Percentiles rank a stretch among this genome's conserved stretches.
These are phyloP conservation scores for Rhodosorus marinus DNA, from an alignment of 23 red algal species.

Conservation along the genomic window DNA sequence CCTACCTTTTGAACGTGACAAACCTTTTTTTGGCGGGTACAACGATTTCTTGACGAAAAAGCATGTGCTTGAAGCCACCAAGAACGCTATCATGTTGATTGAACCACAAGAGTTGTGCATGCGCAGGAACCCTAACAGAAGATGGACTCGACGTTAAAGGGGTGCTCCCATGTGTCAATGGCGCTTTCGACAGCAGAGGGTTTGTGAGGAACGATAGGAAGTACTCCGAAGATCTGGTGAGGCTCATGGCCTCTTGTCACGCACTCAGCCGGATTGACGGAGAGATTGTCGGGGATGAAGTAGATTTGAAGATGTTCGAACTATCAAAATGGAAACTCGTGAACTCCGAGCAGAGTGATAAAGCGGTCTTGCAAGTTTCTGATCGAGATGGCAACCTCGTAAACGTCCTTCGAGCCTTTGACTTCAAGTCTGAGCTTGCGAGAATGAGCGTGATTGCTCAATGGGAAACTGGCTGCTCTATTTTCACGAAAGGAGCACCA, in stretches of 20 bases:
- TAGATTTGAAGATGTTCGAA: constrained; percentile 15
- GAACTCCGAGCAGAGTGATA: background rate
- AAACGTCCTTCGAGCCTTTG: constrained; percentile 1
- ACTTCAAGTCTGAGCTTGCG: constrained; percentile 7
- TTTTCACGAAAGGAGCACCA: constrained; percentile 17
- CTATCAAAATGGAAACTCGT: constrained; percentile 1
- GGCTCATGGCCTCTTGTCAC: constrained; percentile 9
- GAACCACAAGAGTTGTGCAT: too few relatives aligned
- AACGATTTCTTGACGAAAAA: too few relatives aligned
- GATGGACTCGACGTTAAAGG: constrained; percentile 10
- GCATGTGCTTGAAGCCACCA: too few relatives aligned
- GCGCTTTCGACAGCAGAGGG: too few relatives aligned
- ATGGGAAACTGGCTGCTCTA: background rate
- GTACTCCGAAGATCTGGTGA: too few relatives aligned
- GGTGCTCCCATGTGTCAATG: too few relatives aligned
- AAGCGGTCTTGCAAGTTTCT: background rate
- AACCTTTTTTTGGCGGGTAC: too few relatives aligned
- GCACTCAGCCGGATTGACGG: constrained; percentile 1
- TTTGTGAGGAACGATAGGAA: too few relatives aligned
- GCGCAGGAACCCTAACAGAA: constrained; percentile 19
- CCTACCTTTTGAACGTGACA: too few relatives aligned
- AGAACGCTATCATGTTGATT: too few relatives aligned
- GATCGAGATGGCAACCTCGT: background rate
- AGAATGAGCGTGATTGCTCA: constrained; percentile 20
- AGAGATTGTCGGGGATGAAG: constrained; percentile 16